Percentiles rank a stretch among this genome's conserved stretches.
phyloP scores from a whole-genome alignment of 208 protist genomes.

The Herpetomonas tarakana region DNA sequence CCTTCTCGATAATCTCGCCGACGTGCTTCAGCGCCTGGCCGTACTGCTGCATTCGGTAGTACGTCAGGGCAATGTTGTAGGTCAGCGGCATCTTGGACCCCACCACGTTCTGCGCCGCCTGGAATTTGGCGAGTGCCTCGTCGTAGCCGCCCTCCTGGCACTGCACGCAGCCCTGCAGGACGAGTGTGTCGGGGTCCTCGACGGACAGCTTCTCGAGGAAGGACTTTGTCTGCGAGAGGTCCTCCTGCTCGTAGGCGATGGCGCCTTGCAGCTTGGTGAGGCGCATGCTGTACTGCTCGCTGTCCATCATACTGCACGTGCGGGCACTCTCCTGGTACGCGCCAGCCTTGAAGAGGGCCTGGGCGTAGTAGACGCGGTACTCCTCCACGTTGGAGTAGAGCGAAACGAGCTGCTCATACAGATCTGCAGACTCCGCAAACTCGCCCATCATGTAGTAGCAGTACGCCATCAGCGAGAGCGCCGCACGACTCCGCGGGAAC shows the following conservation, averaged over 20 bases:
- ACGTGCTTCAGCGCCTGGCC: constrained; percentile 92
- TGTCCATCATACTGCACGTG: constrained; percentile 79
- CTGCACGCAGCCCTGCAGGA: constrained; percentile 89
- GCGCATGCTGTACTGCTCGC: constrained; percentile 67
- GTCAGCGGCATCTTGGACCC: constrained; percentile 90
- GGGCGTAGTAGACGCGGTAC: constrained; percentile 96
- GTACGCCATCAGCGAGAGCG: constrained; percentile 96
- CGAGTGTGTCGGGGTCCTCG: constrained; percentile 86
- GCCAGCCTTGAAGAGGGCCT: constrained; percentile 94
- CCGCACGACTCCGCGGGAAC: constrained; percentile 94
- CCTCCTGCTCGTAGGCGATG: constrained; percentile 93
- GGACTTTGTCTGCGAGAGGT: constrained; percentile 88
- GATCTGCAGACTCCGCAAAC: constrained; percentile 78
- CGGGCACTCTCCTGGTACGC: constrained; percentile 90
- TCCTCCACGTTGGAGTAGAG: constrained; percentile 93
- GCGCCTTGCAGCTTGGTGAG: constrained; percentile 89
- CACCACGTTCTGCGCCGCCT: constrained; percentile 87
- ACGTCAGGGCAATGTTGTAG: constrained; percentile 97
- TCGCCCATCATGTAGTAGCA: constrained; percentile 95
- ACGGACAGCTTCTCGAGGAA: constrained; percentile 81
- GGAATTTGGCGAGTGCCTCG: constrained; percentile 91
- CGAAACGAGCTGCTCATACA: constrained; percentile 91
- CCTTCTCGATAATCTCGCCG: constrained; percentile 95
- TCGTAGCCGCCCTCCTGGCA: constrained; percentile 93
- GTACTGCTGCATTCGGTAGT: constrained; percentile 96